Evolutionary conservation across 805 yeast species (phyloP).

Genomic region (Blastobotrys attinorum): DNA sequence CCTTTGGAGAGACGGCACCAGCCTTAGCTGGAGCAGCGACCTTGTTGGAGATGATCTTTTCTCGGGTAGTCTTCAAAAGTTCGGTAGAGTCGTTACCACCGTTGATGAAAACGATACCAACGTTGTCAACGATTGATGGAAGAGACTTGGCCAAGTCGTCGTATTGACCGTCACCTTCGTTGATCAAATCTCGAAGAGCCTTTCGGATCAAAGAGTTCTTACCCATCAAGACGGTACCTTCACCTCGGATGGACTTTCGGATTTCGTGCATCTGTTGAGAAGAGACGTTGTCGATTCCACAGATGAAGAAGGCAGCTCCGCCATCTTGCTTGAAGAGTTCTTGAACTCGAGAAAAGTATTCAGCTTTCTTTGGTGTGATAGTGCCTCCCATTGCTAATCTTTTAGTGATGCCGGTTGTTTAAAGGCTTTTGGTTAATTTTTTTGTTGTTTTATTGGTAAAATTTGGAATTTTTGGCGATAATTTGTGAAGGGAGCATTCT

Average conservation of each 20-base stretch:
- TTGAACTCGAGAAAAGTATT: conserved; percentile 93
- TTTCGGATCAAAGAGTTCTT: conserved; percentile 99
- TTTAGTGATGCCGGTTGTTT: conserved; percentile 29
- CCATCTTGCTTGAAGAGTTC: conserved; percentile 70
- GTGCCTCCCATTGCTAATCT: conserved; percentile 97
- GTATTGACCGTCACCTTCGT: conserved; percentile 46
- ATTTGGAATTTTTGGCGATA: not conserved
- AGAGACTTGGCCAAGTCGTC: conserved; percentile 94
- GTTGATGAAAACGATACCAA: conserved; percentile 99
- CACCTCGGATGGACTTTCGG: conserved; percentile 93
- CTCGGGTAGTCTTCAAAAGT: conserved; percentile 90
- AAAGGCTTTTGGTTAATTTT: conserved; percentile 20
- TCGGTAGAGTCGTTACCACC: conserved; percentile 18
- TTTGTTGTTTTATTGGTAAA: not conserved
- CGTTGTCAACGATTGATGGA: conserved; percentile 95
- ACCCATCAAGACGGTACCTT: conserved; percentile 97
- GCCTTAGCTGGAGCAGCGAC: conserved; percentile 99
- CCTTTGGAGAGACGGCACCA: conserved; percentile 98
- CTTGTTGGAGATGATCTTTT: conserved; percentile 77
- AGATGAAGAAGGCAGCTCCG: conserved; percentile 96
- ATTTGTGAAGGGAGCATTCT: not conserved
- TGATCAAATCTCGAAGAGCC: conserved; percentile 92
- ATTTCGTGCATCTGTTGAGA: conserved; percentile 99
- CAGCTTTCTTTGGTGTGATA: conserved; percentile 91
- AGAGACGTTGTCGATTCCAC: conserved; percentile 99